Conservation (phyloP, 2,329 filamentous ascomycete species). For the Diplodia intermedia region DNA sequence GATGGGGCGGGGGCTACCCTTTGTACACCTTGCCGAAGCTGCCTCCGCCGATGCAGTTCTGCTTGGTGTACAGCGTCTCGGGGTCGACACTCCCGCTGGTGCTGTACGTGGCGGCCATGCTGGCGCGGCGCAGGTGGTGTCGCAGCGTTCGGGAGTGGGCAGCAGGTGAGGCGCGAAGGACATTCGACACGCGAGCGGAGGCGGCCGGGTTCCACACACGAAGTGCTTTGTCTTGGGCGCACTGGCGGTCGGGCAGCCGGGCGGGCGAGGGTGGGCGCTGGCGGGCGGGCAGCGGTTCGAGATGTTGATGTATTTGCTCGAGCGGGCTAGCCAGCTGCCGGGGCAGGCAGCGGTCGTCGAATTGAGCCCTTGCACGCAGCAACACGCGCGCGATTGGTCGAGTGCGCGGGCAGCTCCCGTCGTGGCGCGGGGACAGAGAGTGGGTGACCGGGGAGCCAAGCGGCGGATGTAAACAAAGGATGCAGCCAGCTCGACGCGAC, state of each 20-base stretch:
- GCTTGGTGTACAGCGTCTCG: constrained; percentile 88
- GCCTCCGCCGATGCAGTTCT: constrained; percentile 72
- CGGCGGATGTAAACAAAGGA: constrained; percentile 23
- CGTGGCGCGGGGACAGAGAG: constrained; percentile 22
- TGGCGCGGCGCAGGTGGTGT: constrained; percentile 19
- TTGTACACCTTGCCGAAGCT: constrained; percentile 99
- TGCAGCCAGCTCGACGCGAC: background rate
- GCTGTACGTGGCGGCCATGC: constrained; percentile 32
- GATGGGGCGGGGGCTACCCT: constrained; percentile 67
- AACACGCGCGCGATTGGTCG: constrained; percentile 26
- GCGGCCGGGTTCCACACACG: constrained; percentile 8
- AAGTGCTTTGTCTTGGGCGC: background rate
- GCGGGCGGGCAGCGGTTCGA: constrained; percentile 18
- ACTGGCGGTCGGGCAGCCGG: background rate
- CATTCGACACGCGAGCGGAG: constrained; percentile 21
- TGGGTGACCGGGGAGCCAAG: constrained; percentile 20
- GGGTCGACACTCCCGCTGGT: constrained; percentile 71
- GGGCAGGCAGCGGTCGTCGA: constrained; percentile 8
- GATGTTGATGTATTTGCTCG: constrained; percentile 31
- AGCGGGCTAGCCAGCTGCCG: constrained; percentile 24
- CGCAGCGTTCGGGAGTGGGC: background rate
- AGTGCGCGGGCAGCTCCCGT: constrained; percentile 18
- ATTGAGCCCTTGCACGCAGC: constrained; percentile 30
- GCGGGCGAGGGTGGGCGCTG: background rate
- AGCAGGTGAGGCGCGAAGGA: constrained; percentile 9